Conservation (phyloP, 768 basidiomycete genomes). For the Tulasnella sp. region DNA sequence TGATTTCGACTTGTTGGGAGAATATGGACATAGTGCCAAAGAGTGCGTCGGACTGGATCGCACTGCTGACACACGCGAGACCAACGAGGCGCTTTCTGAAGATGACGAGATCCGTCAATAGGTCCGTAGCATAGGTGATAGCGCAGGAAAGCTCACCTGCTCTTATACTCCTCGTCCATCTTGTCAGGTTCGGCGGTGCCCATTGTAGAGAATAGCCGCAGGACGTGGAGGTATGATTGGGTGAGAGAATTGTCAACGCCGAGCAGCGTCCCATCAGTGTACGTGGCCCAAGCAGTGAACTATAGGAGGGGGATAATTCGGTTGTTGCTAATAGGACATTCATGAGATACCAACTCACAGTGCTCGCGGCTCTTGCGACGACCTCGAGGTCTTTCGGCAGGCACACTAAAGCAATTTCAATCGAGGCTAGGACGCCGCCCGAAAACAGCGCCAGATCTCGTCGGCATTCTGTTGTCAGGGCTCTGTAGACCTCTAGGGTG, state of each 20-base stretch:
- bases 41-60: constrained; percentile 73
- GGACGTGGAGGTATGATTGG: constrained; percentile 53
- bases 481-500: constrained; percentile 68
- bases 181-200: constrained; percentile 39
- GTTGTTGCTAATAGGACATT: background rate
- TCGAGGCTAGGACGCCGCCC: constrained; percentile 51
- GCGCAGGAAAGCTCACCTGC: constrained; percentile 44
- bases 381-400: constrained; percentile 54
- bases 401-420: constrained; percentile 42
- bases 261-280: constrained; percentile 74
- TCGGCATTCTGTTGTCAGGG: constrained; percentile 78
- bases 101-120: too few relatives aligned
- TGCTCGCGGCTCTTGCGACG: constrained; percentile 61
- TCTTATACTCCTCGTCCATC: constrained; percentile 57
- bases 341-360: constrained; percentile 40
- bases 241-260: constrained; percentile 65
- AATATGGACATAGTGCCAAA: constrained; percentile 65
- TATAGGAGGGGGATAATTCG: constrained; percentile 27
- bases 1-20: constrained; percentile 52
- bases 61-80: constrained; percentile 68
- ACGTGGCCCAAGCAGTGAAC: constrained; percentile 90
- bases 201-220: constrained; percentile 52
- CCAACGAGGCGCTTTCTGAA: constrained; percentile 74
- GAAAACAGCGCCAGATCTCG: constrained; percentile 70
- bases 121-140: background rate